Conservation (phyloP, 257 asterid species). For the Phtheirospermum japonicum region DNA sequence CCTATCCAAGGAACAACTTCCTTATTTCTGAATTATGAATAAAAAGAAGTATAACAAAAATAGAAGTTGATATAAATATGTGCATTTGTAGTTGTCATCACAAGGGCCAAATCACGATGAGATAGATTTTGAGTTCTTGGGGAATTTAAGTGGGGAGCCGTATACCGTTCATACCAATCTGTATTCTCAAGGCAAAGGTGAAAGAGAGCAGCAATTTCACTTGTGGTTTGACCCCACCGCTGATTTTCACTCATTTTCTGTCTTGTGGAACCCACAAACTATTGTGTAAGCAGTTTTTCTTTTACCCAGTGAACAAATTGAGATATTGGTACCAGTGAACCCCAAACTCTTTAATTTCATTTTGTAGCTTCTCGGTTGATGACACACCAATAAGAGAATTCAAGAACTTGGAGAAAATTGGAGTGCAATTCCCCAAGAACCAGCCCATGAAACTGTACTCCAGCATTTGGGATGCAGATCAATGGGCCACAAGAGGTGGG, state of each 20-base stretch:
- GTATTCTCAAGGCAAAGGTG: slow-evolving; percentile 57
- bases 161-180: slow-evolving; percentile 63
- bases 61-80: no score
- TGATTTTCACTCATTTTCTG: no score
- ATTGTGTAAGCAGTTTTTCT: slow-evolving; percentile 55
- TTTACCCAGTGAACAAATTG: no score
- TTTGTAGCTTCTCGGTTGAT: slow-evolving; percentile 37
- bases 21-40: no score
- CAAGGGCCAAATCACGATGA: slow-evolving; percentile 56
- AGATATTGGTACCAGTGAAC: slow-evolving; percentile 47
- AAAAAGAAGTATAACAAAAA: no score
- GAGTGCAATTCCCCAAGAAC: slow-evolving; percentile 43
- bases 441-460: slow-evolving; percentile 56
- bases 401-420: slow-evolving; percentile 49
- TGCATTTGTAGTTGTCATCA: slow-evolving; percentile 60
- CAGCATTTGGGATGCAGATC: slow-evolving; percentile 61
- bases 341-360: slow-evolving; percentile 54
- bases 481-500: slow-evolving; percentile 78
- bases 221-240: slow-evolving; percentile 77
- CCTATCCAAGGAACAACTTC: no score
- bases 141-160: slow-evolving; percentile 63
- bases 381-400: slow-evolving; percentile 45
- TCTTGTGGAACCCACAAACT: no score
- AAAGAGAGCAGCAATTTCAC: slow-evolving; percentile 62
- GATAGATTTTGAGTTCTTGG: slow-evolving; percentile 77